These are phyloP conservation scores for Tetrahymena borealis DNA, from an alignment of 73 alveolate genomes.

Conservation along the genomic window DNA sequence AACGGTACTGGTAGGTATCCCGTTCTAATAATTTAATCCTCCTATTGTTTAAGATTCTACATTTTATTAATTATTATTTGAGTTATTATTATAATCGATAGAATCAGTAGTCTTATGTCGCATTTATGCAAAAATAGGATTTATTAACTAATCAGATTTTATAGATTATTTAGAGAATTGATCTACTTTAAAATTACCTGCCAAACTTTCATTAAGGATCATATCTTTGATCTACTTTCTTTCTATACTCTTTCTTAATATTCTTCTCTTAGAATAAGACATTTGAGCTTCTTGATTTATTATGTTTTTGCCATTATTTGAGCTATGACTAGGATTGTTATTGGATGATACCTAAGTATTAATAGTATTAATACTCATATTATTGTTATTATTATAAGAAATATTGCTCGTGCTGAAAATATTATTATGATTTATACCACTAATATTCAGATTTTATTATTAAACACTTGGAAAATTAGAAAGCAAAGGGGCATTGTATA, in stretches of 20 bases:
- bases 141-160: background rate
- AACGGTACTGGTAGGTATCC: background rate
- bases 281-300: background rate
- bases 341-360: background rate
- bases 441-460: background rate
- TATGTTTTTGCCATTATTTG: background rate
- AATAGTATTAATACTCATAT: background rate
- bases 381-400: background rate
- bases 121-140: background rate
- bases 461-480: background rate
- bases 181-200: background rate
- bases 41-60: background rate
- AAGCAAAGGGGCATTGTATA: background rate
- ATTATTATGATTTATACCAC: background rate
- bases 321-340: background rate
- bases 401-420: background rate
- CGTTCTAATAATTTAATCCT: background rate
- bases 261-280: background rate
- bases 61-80: background rate
- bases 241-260: background rate
- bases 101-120: background rate
- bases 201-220: background rate
- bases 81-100: background rate
- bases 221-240: background rate
- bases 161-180: background rate